Percentiles rank a stretch among this genome's conserved stretches.
Conservation (phyloP, 306 rosid species). For the Sophora flavescens region DNA sequence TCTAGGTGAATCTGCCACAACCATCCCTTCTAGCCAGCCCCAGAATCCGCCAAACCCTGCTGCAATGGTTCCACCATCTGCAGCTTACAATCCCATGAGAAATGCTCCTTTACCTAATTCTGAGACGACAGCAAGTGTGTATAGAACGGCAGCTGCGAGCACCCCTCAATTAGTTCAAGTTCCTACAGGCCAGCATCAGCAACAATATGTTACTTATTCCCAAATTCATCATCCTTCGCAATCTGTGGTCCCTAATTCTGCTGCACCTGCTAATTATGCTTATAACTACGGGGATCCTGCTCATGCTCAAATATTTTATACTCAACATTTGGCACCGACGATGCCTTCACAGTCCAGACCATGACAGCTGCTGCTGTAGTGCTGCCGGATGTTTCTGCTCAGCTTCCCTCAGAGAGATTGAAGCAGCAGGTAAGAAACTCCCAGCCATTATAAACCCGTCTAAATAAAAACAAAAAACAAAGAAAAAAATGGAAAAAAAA, state of each 20-base stretch:
- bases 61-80: constrained; percentile 53
- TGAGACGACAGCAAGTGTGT: constrained; percentile 60
- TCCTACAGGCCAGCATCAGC: constrained; percentile 69
- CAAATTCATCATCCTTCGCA: constrained; percentile 81
- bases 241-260: constrained; percentile 56
- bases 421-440: constrained; percentile 77
- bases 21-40: constrained; percentile 56
- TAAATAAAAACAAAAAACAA: not conserved
- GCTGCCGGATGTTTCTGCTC: constrained; percentile 64
- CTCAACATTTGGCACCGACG: constrained; percentile 63
- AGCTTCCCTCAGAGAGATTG: constrained; percentile 64
- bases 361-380: constrained; percentile 59
- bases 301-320: constrained; percentile 63
- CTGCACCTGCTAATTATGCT: constrained; percentile 55
- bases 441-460: constrained; percentile 56
- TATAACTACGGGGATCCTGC: constrained; percentile 65
- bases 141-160: constrained; percentile 63
- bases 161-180: constrained; percentile 72
- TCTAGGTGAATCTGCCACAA: constrained; percentile 55
- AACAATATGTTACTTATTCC: constrained; percentile 65
- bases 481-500: not conserved
- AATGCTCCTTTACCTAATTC: constrained; percentile 61
- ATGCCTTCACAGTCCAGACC: constrained; percentile 75
- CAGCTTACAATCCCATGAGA: constrained; percentile 59
- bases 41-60: constrained; percentile 61